These are phyloP conservation scores for Mycosphaerelloides madeirae DNA, from an alignment of 2,329 filamentous ascomycete species.

Conservation along the genomic window DNA sequence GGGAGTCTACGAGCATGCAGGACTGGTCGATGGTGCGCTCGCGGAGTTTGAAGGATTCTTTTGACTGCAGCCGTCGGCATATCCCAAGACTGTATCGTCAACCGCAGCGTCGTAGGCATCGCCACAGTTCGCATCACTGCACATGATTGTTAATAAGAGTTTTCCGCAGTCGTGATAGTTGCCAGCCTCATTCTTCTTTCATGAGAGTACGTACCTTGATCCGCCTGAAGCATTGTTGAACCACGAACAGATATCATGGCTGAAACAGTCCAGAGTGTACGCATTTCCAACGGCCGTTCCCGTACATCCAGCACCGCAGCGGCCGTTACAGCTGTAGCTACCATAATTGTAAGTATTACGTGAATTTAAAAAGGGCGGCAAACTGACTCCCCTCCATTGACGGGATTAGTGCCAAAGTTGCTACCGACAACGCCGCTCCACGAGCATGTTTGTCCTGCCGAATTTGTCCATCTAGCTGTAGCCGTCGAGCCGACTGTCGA, in stretches of 20 bases:
- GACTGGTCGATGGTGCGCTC: constrained; percentile 16
- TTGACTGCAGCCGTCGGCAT: constrained; percentile 27
- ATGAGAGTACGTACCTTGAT: constrained; percentile 40
- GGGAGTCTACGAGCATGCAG: constrained; percentile 15
- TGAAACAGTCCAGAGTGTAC: constrained; percentile 50
- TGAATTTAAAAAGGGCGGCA: background rate
- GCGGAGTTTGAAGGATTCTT: constrained; percentile 29
- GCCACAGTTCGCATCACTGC: constrained; percentile 47
- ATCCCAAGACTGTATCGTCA: constrained; percentile 42
- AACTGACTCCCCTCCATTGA: constrained; percentile 44
- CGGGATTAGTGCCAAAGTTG: constrained; percentile 43
- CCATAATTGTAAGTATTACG: background rate
- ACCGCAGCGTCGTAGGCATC: constrained; percentile 41
- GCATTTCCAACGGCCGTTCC: constrained; percentile 44
- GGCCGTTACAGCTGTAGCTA: constrained; percentile 49
- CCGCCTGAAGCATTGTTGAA: constrained; percentile 48
- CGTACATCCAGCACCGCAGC: constrained; percentile 46
- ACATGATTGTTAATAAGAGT: background rate
- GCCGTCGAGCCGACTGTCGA: constrained; percentile 39
- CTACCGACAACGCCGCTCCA: constrained; percentile 45
- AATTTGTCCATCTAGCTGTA: constrained; percentile 46
- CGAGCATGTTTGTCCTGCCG: constrained; percentile 39
- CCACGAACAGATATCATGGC: constrained; percentile 50
- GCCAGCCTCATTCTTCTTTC: no score
- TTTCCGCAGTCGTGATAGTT: background rate